These are phyloP conservation scores for Yamadazyma taylorii DNA, from an alignment of 1,139 yeast genomes.

Conservation along the genomic window DNA sequence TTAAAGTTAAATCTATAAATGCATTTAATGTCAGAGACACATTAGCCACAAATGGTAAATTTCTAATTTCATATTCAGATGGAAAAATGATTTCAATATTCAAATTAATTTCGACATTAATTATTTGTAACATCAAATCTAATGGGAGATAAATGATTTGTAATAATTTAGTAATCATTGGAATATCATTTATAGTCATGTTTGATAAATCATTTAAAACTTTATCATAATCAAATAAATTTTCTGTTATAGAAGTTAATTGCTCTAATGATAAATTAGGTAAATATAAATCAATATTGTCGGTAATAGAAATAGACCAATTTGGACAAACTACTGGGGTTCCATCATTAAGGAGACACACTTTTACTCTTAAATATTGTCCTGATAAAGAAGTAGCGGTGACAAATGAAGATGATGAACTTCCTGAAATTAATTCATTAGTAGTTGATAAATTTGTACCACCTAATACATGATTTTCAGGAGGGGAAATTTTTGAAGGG, in stretches of 20 bases:
- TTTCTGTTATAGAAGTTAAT: slow-evolving; percentile 42
- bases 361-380: slow-evolving; percentile 66
- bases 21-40: slow-evolving; percentile 56
- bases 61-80: slow-evolving; percentile 60
- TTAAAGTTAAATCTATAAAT: slow-evolving; percentile 73
- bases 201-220: slow-evolving; percentile 41
- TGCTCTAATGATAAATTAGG: slow-evolving; percentile 46
- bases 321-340: slow-evolving; percentile 82
- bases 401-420: slow-evolving; percentile 64
- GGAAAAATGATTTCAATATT: slow-evolving; percentile 84
- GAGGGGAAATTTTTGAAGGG: slow-evolving; percentile 16
- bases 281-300: slow-evolving; percentile 54
- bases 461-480: slow-evolving; percentile 9
- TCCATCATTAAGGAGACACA: slow-evolving; percentile 77
- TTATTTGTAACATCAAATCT: slow-evolving; percentile 52
- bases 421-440: slow-evolving; percentile 20
- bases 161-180: slow-evolving; percentile 39
- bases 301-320: slow-evolving; percentile 60
- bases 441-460: slow-evolving; percentile 19
- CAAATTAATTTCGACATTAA: slow-evolving; percentile 63
- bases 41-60: slow-evolving; percentile 53
- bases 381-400: slow-evolving; percentile 92
- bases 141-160: slow-evolving; percentile 58
- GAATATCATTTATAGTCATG: slow-evolving; percentile 39
- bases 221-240: slow-evolving; percentile 42